Conservation (phyloP, 2,329 filamentous ascomycete species). For the Penicillium sp. region DNA sequence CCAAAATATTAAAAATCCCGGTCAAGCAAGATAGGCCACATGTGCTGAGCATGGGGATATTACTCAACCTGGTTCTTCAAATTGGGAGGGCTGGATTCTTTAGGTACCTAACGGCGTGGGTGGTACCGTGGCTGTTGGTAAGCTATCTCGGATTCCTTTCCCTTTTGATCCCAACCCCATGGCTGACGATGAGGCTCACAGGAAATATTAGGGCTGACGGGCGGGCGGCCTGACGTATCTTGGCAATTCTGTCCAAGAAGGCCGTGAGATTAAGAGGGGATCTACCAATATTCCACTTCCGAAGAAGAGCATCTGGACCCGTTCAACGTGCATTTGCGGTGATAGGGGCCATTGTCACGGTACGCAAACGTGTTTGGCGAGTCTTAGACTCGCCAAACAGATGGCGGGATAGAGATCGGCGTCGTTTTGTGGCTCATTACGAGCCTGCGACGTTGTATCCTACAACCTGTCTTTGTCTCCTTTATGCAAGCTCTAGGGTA, state of each 20-base stretch:
- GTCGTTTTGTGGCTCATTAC: neutral
- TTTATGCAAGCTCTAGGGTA: neutral
- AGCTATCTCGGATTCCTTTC: neutral
- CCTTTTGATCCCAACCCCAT: neutral
- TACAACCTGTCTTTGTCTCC: neutral
- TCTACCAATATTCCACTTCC: no score
- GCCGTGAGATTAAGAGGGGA: constrained; percentile 53
- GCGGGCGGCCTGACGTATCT: constrained; percentile 5
- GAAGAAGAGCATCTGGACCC: neutral
- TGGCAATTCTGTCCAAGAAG: constrained; percentile 36
- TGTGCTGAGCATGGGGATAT: no score
- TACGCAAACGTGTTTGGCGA: neutral
- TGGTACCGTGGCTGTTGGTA: constrained; percentile 1
- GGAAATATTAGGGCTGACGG: neutral
- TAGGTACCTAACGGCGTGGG: neutral
- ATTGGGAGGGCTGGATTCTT: neutral
- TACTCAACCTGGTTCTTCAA: no score
- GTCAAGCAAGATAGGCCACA: no score
- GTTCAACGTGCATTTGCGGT: constrained; percentile 3
- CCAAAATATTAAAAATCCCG: no score
- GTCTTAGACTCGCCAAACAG: neutral
- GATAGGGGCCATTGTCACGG: neutral
- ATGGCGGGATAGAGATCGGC: neutral
- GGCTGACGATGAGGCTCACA: neutral
- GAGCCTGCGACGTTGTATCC: constrained; percentile 4